Base-by-base conservation (phyloP, 352 stramenopile genomes). In the Pythium phragmitis region DNA sequence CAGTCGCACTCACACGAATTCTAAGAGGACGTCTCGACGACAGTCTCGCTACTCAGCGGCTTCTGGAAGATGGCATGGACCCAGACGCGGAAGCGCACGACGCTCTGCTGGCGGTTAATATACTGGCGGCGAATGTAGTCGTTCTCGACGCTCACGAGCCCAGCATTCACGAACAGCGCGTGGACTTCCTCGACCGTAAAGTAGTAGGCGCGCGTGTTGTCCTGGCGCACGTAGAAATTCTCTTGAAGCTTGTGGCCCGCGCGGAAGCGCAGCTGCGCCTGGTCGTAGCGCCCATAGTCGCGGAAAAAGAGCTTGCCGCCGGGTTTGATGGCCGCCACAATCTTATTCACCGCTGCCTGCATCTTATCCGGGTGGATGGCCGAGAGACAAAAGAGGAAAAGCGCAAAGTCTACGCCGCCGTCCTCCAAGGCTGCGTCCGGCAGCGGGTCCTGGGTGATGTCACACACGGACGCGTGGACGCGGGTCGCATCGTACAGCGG, bases 151-250 rank as follows among this genome's bases (percentile, higher is more conserved):
- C 63, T 23, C 39, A 84, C 72, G 37, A 96, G 73, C 0, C 88
- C 88, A 13, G 79, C 83, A 2, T 70, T 63, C 0, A 66, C 72
- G 50, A 91, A 87, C 26, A 96, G 62, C n/a, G 79, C 59, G 26
- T 74, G 57, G n/a, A 96, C 57, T 68, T 96, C 82, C 30, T 94
- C 82, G 6, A 76, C 88, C 46, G 87, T 92, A 55, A 99, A 99
- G 72, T 98, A 99, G 75, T 98, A 99, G 61, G 91, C 96, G 30
- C 92, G 89, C 4, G 96, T 99, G 62, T 97, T 97, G 79, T 98
- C 96, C 67, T 96, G 81, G 57, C 96, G 94, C 39, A 96, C 83
- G 77, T 98, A 99, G 47, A 97, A 98, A 66, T 99, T 98, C 2
- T 98, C 87, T 52, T 94, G 88, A 26, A 98, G 75, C 55, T 96